phyloP scores from a whole-genome alignment of 768 basidiomycete genomes.

The Suillus weaverae region DNA sequence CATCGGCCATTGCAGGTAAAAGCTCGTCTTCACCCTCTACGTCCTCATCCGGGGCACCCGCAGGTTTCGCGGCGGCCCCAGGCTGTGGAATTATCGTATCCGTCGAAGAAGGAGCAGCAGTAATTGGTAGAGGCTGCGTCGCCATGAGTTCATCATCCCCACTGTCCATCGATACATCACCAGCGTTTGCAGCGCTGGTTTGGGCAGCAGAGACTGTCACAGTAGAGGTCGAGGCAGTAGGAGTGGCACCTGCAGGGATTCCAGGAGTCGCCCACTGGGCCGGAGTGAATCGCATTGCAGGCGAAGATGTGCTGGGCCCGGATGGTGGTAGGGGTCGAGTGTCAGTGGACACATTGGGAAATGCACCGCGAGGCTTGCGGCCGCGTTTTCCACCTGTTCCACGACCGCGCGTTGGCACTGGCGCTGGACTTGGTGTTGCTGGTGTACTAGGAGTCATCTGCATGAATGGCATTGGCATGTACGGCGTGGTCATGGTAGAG shows the following conservation, averaged over 20 bases:
- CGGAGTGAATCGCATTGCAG: conserved; percentile 34
- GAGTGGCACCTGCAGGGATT: conserved; percentile 10
- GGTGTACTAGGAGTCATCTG: conserved; percentile 20
- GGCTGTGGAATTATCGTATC: conserved; percentile 11
- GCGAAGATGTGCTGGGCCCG: conserved; percentile 9
- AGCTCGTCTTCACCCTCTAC: conserved; percentile 78
- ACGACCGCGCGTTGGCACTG: conserved; percentile 20
- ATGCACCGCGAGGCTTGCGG: conserved; percentile 46
- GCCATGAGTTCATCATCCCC: conserved; percentile 20
- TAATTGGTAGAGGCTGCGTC: neutral
- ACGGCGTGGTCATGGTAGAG: conserved; percentile 25
- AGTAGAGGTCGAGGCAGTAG: conserved; percentile 8
- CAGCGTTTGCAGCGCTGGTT: conserved; percentile 5
- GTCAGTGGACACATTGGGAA: conserved; percentile 26
- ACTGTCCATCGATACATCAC: conserved; percentile 8
- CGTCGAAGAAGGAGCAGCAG: neutral
- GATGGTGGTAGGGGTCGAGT: conserved; percentile 14
- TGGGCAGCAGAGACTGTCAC: conserved; percentile 13
- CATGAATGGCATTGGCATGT: conserved; percentile 24
- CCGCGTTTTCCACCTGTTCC: conserved; percentile 44
- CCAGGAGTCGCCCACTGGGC: conserved; percentile 40
- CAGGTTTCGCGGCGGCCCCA: conserved; percentile 12
- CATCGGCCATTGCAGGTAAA: conserved; percentile 83
- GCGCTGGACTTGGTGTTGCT: conserved; percentile 21
- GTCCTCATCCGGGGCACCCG: conserved; percentile 41